Evolutionary conservation across 2,329 filamentous ascomycete species (phyloP), one percentile per base, ranked within the genome.

Genomic region (Cercospora zeae-maydis): DNA sequence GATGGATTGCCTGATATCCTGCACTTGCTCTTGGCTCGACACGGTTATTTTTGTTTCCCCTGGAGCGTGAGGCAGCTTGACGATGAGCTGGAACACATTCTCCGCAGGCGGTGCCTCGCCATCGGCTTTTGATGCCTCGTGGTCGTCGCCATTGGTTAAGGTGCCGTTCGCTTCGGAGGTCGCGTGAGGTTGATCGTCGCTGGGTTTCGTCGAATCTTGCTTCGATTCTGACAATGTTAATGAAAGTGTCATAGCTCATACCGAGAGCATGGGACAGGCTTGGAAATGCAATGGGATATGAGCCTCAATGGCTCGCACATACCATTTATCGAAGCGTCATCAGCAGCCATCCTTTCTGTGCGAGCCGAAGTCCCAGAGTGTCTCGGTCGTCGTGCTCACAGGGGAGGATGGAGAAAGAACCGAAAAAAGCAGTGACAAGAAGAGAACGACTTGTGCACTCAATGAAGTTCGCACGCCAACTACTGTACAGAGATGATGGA

Each of bases 1-100:
- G 75, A 99, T 90, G 66, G 93, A 93, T 79, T 98, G 95, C 69
- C 95, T 91, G 71, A 99, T 88, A 82, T 99, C 95, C 78, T 98
- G 95, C 65, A 98, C 89, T 77, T 97, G 93, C 80, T 99, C 96
- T 82, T 96, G 90, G 69, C 88, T 69, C 80, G 84, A 78, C 78
- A 96, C 92, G 86, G 92, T 93, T 70, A 97, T 87, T 75, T 93
- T 86, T 73, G 96, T 90, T 78, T 91, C 88, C 71, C 87, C 84
- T 11, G 90, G 86, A 71, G 88, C 85, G 75, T 93, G 89, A 60
- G 93, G 93, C 63, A 97, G 85, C 76, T 89, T 86, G 73, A 98
- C 87, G 65, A 87, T 90, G 73, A 97, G 82, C 75, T 86, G 84
- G 78, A 88, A 88, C 71, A 88, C 82, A 72, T 80, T 74, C 42